Conservation (phyloP, 2,329 filamentous ascomycete genomes). For the Cryphonectria carpinicola region DNA sequence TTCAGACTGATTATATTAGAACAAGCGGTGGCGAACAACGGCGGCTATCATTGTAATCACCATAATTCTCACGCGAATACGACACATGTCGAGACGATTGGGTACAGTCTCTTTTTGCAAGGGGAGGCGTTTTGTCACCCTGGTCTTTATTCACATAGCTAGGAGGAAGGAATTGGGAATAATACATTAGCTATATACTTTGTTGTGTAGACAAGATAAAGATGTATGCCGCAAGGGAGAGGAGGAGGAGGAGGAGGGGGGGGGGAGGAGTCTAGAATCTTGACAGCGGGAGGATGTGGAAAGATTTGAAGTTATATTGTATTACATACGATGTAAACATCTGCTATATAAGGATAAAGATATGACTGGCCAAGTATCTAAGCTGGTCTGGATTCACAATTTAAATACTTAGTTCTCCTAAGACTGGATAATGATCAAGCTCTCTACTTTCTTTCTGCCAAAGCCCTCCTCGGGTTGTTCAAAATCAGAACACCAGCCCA, state of each 20-base stretch:
- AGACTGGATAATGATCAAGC: too few species aligned
- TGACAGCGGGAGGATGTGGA: background rate
- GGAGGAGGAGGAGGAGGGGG: too few species aligned
- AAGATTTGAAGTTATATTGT: background rate
- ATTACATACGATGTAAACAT: background rate
- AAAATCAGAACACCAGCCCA: too few species aligned
- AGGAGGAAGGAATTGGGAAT: background rate
- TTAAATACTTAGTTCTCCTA: too few species aligned
- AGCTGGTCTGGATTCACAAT: background rate
- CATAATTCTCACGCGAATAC: constrained; percentile 21
- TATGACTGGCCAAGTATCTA: background rate
- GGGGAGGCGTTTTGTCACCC: background rate
- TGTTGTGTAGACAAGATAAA: background rate
- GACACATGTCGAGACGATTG: constrained; percentile 9
- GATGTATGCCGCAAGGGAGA: background rate
- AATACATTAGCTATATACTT: background rate
- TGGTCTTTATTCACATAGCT: background rate
- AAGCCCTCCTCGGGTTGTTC: too few species aligned
- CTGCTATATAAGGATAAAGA: background rate
- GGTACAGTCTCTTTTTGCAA: background rate
- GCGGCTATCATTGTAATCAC: constrained; percentile 10
- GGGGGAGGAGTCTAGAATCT: background rate
- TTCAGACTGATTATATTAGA: background rate
- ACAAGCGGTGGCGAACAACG: background rate
- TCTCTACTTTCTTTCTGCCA: too few species aligned